Evolutionary conservation across 2,329 filamentous ascomycete species (phyloP), one percentile per base, ranked within the genome.

Genomic region (Colletotrichum aenigma): DNA sequence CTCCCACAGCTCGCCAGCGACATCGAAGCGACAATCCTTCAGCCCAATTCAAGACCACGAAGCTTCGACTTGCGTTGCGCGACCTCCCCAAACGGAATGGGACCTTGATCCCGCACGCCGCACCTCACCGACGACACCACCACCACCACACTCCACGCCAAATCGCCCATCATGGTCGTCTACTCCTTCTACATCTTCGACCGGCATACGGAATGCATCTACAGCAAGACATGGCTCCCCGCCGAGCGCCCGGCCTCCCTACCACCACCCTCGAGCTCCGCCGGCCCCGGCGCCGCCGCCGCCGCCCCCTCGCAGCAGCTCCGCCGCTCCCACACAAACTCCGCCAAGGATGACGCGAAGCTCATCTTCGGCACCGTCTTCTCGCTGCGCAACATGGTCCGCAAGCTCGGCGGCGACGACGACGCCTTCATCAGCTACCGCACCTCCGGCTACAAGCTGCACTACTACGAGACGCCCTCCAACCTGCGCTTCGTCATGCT

Each of bases 161-260:
- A n/a, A n/a, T 55, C 64, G 62, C 66, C 79, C 84, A 88, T 80
- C 83, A 98, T 99, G 97, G 93, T 94, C 76, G 94, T 98, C 85
- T 98, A 97, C 87, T 96, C 96, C 76, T 98, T 99, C 87, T 98
- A 98, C 89, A 98, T 99, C 83, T 99, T 99, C 85, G 97, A 99
- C 87, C 94, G 97, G 79, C 97, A 99, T 87, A 98, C 97, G 83
- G 96, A 98, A 87, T 99, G 97, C 88, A 96, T 99, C 86, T 99
- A 98, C 92, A 94, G 93, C 84, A 94, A 95, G 81, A 93, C 93
- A 83, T 99, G 96, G 96, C 88, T 93, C 55, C 90, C 91, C 60
- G 43, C 74, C 66, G 77, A 79, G 79, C 80, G 83, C 78, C 81
- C 84, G 78, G 82, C 81, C 76, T 83, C 83, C 48, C 76, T 84